These are phyloP conservation scores for Inga oerstediana DNA, from an alignment of 306 rosid species.

Conservation along the genomic window DNA sequence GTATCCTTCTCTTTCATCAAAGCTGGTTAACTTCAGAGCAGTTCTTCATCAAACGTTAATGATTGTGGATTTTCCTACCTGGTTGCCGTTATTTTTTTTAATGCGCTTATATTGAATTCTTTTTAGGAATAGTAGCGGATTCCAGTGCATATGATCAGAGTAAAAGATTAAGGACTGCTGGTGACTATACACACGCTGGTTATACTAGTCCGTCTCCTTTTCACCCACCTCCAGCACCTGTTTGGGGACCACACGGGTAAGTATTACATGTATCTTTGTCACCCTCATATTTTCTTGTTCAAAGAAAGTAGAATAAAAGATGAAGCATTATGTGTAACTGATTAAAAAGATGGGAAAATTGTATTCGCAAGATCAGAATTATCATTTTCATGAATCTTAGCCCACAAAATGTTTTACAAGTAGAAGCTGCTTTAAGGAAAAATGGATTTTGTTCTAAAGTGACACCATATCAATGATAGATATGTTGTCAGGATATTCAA, in stretches of 20 bases:
- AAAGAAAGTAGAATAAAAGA: not conserved
- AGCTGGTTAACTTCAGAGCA: not conserved
- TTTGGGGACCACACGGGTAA: constrained; percentile 83
- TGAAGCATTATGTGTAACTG: not conserved
- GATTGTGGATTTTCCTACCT: not conserved
- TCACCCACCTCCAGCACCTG: constrained; percentile 72
- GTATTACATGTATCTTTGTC: not conserved
- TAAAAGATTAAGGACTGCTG: constrained; percentile 70
- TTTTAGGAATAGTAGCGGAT: constrained; percentile 69
- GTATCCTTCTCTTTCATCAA: not conserved
- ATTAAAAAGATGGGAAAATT: not conserved
- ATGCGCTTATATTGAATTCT: constrained; percentile 20
- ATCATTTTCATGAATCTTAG: not conserved
- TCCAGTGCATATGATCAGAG: constrained; percentile 67
- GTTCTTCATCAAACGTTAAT: not conserved
- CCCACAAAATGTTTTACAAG: not conserved
- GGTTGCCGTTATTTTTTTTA: not conserved
- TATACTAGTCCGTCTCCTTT: constrained; percentile 75
- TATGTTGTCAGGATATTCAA: not conserved
- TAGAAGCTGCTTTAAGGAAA: not conserved
- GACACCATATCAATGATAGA: not conserved
- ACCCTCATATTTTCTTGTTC: not conserved
- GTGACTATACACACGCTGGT: constrained; percentile 68
- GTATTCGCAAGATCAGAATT: not conserved
- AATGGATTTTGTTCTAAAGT: not conserved